A percentile compares a stretch with the other conserved stretches of the same genome.
These are phyloP conservation scores for Petunia secreta DNA, from an alignment of 257 asterid species.

Conservation along the genomic window DNA sequence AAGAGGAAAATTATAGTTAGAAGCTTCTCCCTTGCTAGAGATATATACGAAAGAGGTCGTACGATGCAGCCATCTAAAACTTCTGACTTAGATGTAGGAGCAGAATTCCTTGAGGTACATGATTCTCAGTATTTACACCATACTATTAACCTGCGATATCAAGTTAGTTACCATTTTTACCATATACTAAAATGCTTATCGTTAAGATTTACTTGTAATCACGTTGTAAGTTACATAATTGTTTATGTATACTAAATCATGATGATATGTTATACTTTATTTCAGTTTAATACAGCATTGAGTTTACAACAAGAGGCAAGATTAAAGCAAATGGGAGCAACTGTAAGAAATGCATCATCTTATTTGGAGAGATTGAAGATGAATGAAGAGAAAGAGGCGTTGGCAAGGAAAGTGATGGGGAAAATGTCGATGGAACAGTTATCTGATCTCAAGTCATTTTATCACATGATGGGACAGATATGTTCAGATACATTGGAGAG, in stretches of 20 bases:
- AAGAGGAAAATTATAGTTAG: conserved; percentile 42
- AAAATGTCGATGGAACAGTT: conserved; percentile 49
- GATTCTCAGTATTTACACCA: background rate
- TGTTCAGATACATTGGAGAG: conserved; percentile 48
- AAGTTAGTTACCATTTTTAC: background rate
- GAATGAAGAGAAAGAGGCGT: conserved; percentile 41
- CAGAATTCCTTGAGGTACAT: conserved; percentile 45
- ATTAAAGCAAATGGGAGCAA: conserved; percentile 58
- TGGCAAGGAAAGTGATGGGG: conserved; percentile 48
- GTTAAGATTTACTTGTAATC: no score
- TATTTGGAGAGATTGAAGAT: conserved; percentile 38
- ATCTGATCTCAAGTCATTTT: conserved; percentile 44
- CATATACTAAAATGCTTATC: no score
- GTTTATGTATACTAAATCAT: background rate
- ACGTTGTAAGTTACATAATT: no score
- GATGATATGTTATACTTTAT: background rate
- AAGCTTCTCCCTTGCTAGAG: conserved; percentile 49
- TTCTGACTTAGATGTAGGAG: conserved; percentile 41
- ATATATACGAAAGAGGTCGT: conserved; percentile 34
- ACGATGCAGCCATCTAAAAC: conserved; percentile 19
- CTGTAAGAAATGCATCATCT: conserved; percentile 47
- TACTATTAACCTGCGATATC: background rate
- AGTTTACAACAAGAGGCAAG: conserved; percentile 47
- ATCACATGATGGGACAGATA: conserved; percentile 50
- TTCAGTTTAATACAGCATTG: conserved; percentile 49